Conservation (phyloP, 2,329 filamentous ascomycete species). For the Simplicillium sp. region DNA sequence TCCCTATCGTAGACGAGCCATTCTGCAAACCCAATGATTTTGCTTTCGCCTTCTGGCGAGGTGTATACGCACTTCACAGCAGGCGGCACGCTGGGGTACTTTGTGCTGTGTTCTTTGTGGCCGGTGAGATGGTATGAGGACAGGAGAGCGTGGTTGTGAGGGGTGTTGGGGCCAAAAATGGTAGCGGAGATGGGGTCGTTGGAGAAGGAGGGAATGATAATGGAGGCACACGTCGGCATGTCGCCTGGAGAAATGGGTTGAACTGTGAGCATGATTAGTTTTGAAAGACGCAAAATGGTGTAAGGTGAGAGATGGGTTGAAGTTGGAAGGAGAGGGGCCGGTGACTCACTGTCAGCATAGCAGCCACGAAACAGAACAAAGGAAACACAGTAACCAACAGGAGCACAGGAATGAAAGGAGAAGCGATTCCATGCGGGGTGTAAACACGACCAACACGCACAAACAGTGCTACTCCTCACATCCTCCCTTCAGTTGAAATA, state of each 20-base stretch:
- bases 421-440: too few species aligned
- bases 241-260: constrained; percentile 1
- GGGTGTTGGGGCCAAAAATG: constrained; percentile 1
- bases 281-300: too few species aligned
- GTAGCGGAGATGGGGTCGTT: neutral
- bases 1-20: constrained; percentile 5
- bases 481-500: too few species aligned
- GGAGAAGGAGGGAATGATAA: constrained; percentile 3
- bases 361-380: too few species aligned
- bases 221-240: constrained; percentile 4
- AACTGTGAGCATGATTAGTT: neutral
- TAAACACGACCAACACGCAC: too few species aligned
- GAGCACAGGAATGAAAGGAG: too few species aligned
- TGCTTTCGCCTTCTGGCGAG: neutral
- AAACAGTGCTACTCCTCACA: too few species aligned
- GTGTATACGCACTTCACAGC: constrained; percentile 6
- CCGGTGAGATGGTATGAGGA: neutral
- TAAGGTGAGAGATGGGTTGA: too few species aligned
- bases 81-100: constrained; percentile 4
- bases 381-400: too few species aligned
- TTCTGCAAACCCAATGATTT: constrained; percentile 4
- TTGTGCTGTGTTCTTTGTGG: constrained; percentile 1
- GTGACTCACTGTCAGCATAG: too few species aligned
- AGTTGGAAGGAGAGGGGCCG: too few species aligned
- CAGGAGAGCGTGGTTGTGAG: neutral